Percentiles rank a stretch among this genome's conserved stretches.
Conservation (phyloP, 2,329 filamentous ascomycete genomes). For the Neopestalotiopsis rosae region DNA sequence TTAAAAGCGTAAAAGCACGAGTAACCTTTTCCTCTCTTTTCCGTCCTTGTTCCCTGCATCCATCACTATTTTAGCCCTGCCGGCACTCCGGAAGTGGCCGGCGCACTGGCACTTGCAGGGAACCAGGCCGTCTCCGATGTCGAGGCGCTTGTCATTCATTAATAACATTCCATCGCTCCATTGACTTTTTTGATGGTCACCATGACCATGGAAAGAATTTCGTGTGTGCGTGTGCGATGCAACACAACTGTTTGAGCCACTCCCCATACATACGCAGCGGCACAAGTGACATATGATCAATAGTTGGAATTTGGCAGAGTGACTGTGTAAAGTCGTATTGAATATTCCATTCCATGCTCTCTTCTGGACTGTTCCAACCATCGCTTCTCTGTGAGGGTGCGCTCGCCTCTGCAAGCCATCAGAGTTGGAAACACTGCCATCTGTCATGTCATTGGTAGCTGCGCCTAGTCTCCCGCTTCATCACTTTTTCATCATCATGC, state of each 20-base stretch:
- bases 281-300: slow-evolving; percentile 15
- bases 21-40: not conserved
- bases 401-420: slow-evolving; percentile 12
- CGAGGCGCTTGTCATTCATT: slow-evolving; percentile 3
- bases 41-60: slow-evolving; percentile 3
- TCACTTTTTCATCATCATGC: not conserved
- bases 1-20: not conserved
- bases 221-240: not conserved
- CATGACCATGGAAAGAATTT: not conserved
- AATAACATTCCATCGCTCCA: not conserved
- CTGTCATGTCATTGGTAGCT: slow-evolving; percentile 7
- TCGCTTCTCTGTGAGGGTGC: slow-evolving; percentile 3
- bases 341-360: not conserved
- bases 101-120: slow-evolving; percentile 9
- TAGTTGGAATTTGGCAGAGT: not conserved
- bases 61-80: not conserved
- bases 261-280: not conserved
- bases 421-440: not conserved
- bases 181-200: not conserved
- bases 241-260: slow-evolving; percentile 1
- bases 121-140: slow-evolving; percentile 2
- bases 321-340: not conserved
- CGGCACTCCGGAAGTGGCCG: slow-evolving; percentile 9
- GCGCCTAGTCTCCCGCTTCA: slow-evolving; percentile 1
- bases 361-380: not conserved